Conservation (phyloP, 345 rosid species). For the Sapria himalayana region DNA sequence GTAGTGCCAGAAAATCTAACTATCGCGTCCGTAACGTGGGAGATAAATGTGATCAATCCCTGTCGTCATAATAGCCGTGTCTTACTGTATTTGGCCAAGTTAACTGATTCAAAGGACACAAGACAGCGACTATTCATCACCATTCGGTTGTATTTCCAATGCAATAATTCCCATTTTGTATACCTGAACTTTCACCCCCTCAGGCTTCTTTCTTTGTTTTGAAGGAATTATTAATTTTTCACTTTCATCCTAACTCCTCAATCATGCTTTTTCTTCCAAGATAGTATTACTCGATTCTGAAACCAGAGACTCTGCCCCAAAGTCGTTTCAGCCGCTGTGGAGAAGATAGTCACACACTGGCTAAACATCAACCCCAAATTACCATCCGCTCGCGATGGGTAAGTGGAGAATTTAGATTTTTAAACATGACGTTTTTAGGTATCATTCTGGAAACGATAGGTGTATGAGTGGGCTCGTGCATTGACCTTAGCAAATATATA, state of each 20-base stretch:
- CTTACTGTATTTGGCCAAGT: conserved; percentile 33
- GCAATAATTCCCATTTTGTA: conserved; percentile 6
- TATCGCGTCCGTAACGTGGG: too few relatives aligned
- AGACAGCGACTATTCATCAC: conserved; percentile 48
- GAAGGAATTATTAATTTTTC: background rate
- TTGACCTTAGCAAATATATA: conserved; percentile 8
- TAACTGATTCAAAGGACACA: conserved; percentile 52
- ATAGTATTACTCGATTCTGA: conserved; percentile 11
- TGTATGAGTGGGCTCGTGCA: background rate
- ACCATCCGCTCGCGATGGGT: too few relatives aligned
- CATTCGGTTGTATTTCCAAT: conserved; percentile 29
- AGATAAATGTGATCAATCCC: conserved; percentile 41
- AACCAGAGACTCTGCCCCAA: conserved; percentile 6
- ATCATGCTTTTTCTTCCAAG: background rate
- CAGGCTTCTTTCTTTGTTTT: background rate
- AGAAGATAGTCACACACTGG: conserved; percentile 2
- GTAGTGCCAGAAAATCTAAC: too few relatives aligned
- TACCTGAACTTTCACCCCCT: background rate
- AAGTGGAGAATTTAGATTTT: too few relatives aligned
- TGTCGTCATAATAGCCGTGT: conserved; percentile 49
- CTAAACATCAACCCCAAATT: background rate
- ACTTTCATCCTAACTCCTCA: background rate
- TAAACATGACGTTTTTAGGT: background rate
- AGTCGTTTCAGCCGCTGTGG: background rate
- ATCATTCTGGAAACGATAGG: background rate